Percentiles rank a stretch among this genome's conserved stretches.
Evolutionary conservation across 1,284 basidiomycete species (phyloP).

Genomic region (Vanrija sp.): DNA sequence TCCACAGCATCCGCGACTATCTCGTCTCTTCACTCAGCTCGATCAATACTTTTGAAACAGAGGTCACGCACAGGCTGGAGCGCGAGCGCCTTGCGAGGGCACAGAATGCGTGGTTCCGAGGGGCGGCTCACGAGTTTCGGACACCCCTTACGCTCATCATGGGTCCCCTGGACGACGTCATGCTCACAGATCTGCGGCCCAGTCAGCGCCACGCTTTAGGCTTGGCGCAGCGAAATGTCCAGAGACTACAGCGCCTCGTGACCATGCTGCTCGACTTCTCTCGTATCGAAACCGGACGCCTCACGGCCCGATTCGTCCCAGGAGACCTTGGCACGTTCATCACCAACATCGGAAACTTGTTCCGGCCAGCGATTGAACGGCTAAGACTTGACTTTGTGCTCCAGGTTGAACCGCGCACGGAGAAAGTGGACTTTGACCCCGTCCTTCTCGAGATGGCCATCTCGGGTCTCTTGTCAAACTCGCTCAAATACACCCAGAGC

Average conservation of each 20-base stretch:
- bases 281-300: conserved; percentile 40
- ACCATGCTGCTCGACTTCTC: conserved; percentile 47
- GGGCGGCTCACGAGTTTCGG: conserved; percentile 48
- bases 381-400: not conserved
- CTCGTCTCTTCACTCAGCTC: conserved; percentile 33
- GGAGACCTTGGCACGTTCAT: conserved; percentile 42
- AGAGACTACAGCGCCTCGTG: conserved; percentile 39
- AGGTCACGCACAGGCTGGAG: conserved; percentile 35
- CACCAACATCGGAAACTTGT: conserved; percentile 44
- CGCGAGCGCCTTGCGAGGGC: conserved; percentile 48
- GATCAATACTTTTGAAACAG: conserved; percentile 43
- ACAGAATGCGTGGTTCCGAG: conserved; percentile 45
- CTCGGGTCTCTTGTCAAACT: conserved; percentile 46
- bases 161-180: conserved; percentile 40
- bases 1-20: conserved; percentile 35
- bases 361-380: conserved; percentile 38
- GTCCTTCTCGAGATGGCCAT: conserved; percentile 49
- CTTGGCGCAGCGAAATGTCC: conserved; percentile 42
- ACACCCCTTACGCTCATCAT: conserved; percentile 42
- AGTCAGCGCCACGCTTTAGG: conserved; percentile 18
- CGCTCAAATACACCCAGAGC: conserved; percentile 40
- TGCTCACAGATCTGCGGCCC: conserved; percentile 14
- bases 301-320: conserved; percentile 43
- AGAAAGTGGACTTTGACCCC: conserved; percentile 42
- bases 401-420: conserved; percentile 3